These are phyloP conservation scores for Colletotrichum cordylinicola DNA, from an alignment of 2,329 filamentous ascomycete genomes.

Conservation along the genomic window DNA sequence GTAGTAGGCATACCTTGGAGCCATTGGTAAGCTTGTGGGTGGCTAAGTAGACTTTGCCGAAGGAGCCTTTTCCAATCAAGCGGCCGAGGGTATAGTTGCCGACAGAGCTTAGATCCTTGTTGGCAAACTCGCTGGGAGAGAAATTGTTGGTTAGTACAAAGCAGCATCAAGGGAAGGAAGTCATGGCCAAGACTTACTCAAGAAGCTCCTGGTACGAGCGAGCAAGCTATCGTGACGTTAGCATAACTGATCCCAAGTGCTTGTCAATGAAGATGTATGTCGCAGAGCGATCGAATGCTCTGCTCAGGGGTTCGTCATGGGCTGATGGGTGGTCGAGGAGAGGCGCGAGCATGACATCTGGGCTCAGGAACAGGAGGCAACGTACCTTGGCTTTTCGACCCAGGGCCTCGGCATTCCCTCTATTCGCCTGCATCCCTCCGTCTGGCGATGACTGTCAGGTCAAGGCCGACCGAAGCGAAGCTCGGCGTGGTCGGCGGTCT, in stretches of 20 bases:
- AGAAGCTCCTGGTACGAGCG: conserved; percentile 96
- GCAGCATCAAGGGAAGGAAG: background rate
- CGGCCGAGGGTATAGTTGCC: conserved; percentile 93
- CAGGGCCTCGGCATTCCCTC: conserved; percentile 62
- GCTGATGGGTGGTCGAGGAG: background rate
- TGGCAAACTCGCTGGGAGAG: conserved; percentile 81
- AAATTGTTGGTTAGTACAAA: background rate
- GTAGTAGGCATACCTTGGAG: conserved; percentile 74
- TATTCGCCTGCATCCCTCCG: conserved; percentile 58
- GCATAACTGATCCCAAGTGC: background rate
- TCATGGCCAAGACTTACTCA: conserved; percentile 67
- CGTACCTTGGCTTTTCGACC: conserved; percentile 67
- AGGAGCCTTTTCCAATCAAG: conserved; percentile 95
- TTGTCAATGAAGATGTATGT: background rate
- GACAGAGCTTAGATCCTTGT: conserved; percentile 87
- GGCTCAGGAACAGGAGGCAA: background rate
- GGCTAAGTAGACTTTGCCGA: conserved; percentile 97
- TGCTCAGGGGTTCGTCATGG: background rate
- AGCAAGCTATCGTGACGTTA: conserved; percentile 70
- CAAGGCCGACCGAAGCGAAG: conserved; percentile 18
- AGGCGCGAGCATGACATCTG: background rate
- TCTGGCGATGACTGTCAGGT: conserved; percentile 15
- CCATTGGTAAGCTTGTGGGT: conserved; percentile 98
- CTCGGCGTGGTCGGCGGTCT: background rate
- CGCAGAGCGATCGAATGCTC: background rate